Evolutionary conservation across 768 basidiomycete species (phyloP).

Genomic region (Hericium coralloides): DNA sequence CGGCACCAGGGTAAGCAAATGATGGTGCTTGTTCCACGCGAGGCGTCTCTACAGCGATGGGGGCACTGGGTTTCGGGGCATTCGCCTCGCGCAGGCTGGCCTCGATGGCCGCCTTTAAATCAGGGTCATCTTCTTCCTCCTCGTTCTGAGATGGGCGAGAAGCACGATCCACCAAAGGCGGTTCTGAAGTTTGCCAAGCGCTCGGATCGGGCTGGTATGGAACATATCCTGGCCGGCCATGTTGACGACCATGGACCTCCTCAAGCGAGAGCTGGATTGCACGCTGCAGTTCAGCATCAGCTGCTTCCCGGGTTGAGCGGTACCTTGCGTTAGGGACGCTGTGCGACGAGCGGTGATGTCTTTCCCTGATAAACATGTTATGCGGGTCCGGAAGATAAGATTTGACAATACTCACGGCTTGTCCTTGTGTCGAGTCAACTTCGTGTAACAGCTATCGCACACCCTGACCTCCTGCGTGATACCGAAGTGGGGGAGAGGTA

Average conservation of each 20-base stretch:
- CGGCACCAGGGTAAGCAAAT: slow-evolving; percentile 20
- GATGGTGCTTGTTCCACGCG: slow-evolving; percentile 33
- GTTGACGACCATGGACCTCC: slow-evolving; percentile 46
- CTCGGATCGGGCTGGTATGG: slow-evolving; percentile 45
- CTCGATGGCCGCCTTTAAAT: slow-evolving; percentile 89
- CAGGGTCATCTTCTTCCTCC: slow-evolving; percentile 84
- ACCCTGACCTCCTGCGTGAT: slow-evolving; percentile 90
- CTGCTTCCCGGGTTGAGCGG: slow-evolving; percentile 47
- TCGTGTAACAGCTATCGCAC: slow-evolving; percentile 84
- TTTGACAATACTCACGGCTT: slow-evolving; percentile 35
- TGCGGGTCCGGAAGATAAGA: not conserved
- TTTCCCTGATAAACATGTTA: slow-evolving; percentile 11
- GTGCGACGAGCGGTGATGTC: slow-evolving; percentile 44
- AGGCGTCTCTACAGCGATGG: slow-evolving; percentile 47
- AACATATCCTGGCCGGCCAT: slow-evolving; percentile 54
- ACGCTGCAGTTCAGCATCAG: slow-evolving; percentile 85
- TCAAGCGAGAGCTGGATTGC: slow-evolving; percentile 89
- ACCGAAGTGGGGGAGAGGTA: slow-evolving; percentile 87
- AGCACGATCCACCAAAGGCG: slow-evolving; percentile 44
- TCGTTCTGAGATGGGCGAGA: slow-evolving; percentile 18
- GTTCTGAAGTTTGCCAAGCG: slow-evolving; percentile 59
- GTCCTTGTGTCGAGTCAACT: slow-evolving; percentile 58
- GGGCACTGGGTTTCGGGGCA: slow-evolving; percentile 73
- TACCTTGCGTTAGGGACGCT: slow-evolving; percentile 48
- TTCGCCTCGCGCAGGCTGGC: slow-evolving; percentile 84